phyloP scores from a whole-genome alignment of 2,329 filamentous ascomycete species.

The Aspergillus brasiliensis region DNA sequence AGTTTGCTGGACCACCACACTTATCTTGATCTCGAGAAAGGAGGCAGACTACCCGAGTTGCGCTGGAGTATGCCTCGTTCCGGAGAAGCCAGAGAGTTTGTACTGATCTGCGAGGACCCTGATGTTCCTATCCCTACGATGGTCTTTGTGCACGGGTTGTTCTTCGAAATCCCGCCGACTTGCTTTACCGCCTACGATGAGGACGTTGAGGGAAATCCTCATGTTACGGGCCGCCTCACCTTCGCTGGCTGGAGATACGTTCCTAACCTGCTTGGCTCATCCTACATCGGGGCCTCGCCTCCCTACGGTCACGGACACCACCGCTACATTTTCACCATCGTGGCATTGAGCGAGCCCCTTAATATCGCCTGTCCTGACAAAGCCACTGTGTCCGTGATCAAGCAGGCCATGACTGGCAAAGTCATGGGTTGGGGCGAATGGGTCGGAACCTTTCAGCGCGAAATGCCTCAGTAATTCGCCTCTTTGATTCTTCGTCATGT shows the following conservation, averaged over 20 bases:
- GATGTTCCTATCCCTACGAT: slow-evolving; percentile 31
- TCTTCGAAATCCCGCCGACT: slow-evolving; percentile 33
- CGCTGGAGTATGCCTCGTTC: slow-evolving; percentile 25
- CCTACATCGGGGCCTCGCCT: slow-evolving; percentile 32
- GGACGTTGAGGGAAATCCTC: slow-evolving; percentile 19
- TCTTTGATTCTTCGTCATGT: not conserved
- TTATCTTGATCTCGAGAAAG: slow-evolving; percentile 24
- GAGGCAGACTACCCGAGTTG: slow-evolving; percentile 26
- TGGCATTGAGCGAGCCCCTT: slow-evolving; percentile 31
- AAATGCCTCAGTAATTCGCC: slow-evolving; percentile 20
- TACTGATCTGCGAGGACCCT: slow-evolving; percentile 35
- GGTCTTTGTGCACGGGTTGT: slow-evolving; percentile 32
- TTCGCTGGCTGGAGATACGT: slow-evolving; percentile 32
- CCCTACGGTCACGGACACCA: slow-evolving; percentile 36
- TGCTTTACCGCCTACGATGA: slow-evolving; percentile 16
- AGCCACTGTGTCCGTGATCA: slow-evolving; percentile 30
- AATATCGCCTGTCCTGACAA: slow-evolving; percentile 23
- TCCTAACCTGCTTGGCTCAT: slow-evolving; percentile 24
- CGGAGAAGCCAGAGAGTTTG: slow-evolving; percentile 22
- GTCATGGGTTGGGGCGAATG: slow-evolving; percentile 37
- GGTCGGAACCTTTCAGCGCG: slow-evolving; percentile 32
- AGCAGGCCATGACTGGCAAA: slow-evolving; percentile 30
- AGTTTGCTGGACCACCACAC: slow-evolving; percentile 25
- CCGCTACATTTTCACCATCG: slow-evolving; percentile 36
- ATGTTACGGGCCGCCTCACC: slow-evolving; percentile 20